Conservation (phyloP, 2,329 filamentous ascomycete species). For the Gyromitra esculenta region DNA sequence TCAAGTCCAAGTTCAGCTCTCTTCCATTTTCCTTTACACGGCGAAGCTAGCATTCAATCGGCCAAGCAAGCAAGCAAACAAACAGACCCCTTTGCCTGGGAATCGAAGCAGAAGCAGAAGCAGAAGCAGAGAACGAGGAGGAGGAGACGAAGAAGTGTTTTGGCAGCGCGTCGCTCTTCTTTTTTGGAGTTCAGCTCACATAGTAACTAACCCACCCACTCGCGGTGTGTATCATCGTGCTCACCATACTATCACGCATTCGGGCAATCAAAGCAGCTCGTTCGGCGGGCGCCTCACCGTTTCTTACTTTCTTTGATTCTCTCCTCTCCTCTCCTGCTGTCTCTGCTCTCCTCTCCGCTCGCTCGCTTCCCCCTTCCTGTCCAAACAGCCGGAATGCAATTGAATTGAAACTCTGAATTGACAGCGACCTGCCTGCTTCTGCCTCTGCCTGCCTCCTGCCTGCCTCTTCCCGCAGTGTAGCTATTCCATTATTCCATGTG, state of each 20-base stretch:
- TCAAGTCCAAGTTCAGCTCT: neutral
- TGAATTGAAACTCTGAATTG: constrained; percentile 50
- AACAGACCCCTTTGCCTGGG: constrained; percentile 23
- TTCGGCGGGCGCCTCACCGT: constrained; percentile 43
- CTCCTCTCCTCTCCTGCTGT: constrained; percentile 7
- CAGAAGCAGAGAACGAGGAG: no score
- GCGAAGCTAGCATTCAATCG: constrained; percentile 9
- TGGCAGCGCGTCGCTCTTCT: constrained; percentile 7
- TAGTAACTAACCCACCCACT: neutral
- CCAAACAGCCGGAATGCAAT: constrained; percentile 53
- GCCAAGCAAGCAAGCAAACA: neutral
- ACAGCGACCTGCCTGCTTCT: constrained; percentile 34
- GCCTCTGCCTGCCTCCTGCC: no score
- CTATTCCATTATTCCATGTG: constrained; percentile 37
- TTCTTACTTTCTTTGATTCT: neutral
- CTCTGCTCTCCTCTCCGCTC: constrained; percentile 49
- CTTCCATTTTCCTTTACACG: neutral
- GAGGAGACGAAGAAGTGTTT: neutral
- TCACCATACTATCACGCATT: constrained; percentile 44
- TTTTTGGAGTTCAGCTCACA: constrained; percentile 29
- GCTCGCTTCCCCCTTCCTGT: constrained; percentile 52
- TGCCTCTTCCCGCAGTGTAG: constrained; percentile 31
- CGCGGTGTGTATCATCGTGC: constrained; percentile 11
- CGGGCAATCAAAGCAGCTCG: constrained; percentile 20
- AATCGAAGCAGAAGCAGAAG: no score